These are phyloP conservation scores for Chaetoscypha palmicola DNA, from an alignment of 2,329 filamentous ascomycete genomes.

Conservation along the genomic window DNA sequence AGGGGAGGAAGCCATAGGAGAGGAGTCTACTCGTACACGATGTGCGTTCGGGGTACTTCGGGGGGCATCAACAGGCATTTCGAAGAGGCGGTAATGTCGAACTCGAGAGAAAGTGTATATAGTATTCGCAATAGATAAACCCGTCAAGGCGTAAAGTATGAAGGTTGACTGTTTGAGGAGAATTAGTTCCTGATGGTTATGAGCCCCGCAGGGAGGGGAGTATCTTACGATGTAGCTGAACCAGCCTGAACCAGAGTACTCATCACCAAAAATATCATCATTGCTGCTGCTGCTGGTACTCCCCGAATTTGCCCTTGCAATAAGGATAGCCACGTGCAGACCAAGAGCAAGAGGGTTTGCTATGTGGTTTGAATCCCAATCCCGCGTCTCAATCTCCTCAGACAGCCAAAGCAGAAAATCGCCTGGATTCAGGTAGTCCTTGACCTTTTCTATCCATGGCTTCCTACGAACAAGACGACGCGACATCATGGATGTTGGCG, in stretches of 20 bases:
- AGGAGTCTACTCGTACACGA: conserved; percentile 81
- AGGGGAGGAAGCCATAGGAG: conserved; percentile 70
- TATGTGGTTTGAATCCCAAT: conserved; percentile 79
- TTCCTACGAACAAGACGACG: conserved; percentile 70
- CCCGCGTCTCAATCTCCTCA: conserved; percentile 84
- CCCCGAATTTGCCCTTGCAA: conserved; percentile 72
- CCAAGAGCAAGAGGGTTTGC: conserved; percentile 67
- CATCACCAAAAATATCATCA: conserved; percentile 83
- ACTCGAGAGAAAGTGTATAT: conserved; percentile 75
- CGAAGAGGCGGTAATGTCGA: conserved; percentile 86
- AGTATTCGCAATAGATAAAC: conserved; percentile 67
- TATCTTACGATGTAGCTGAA: conserved; percentile 49
- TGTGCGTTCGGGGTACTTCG: conserved; percentile 79
- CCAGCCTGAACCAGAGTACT: conserved; percentile 54
- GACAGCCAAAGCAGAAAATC: conserved; percentile 88
- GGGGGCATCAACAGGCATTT: conserved; percentile 68
- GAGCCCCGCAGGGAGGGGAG: neutral
- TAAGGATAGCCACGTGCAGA: conserved; percentile 72
- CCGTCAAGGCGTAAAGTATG: conserved; percentile 61
- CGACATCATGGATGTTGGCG: conserved; percentile 37
- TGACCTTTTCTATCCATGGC: conserved; percentile 74
- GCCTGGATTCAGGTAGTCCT: conserved; percentile 73
- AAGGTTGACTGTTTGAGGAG: conserved; percentile 66
- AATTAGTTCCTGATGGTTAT: conserved; percentile 12
- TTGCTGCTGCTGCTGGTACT: conserved; percentile 38